Evolutionary conservation across 108 stramenopile genomes (phyloP).

Genomic region (Skeletonema costatum): DNA sequence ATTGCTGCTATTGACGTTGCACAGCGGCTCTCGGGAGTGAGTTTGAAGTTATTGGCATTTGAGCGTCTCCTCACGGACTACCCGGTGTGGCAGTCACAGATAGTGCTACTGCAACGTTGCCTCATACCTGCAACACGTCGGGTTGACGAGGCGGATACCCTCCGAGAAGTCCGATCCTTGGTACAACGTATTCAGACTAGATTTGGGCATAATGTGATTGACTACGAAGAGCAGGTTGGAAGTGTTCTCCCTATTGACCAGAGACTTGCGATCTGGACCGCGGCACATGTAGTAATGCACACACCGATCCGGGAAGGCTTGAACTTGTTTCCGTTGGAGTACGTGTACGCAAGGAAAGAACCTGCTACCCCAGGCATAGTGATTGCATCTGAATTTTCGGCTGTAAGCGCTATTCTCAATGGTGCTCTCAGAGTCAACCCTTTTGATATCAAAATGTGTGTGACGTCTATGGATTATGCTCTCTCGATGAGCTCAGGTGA

Average conservation of each 20-base stretch:
- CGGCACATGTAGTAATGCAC: conserved; percentile 87
- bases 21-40: conserved; percentile 92
- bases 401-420: conserved; percentile 94
- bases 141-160: conserved; percentile 86
- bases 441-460: conserved; percentile 90
- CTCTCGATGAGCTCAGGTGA: conserved; percentile 86
- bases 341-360: conserved; percentile 84
- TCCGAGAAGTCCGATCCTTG: conserved; percentile 70
- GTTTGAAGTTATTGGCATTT: conserved; percentile 95
- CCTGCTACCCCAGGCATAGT: conserved; percentile 90
- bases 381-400: conserved; percentile 96
- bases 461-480: conserved; percentile 92
- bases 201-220: conserved; percentile 87
- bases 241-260: conserved; percentile 77
- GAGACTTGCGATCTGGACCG: conserved; percentile 87
- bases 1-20: conserved; percentile 93
- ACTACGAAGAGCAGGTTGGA: conserved; percentile 88
- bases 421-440: conserved; percentile 98
- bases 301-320: conserved; percentile 96
- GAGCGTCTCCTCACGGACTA: conserved; percentile 94
- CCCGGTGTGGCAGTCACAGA: conserved; percentile 85
- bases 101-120: conserved; percentile 94
- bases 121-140: conserved; percentile 81
- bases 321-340: conserved; percentile 97
- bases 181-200: conserved; percentile 81